Base-by-base conservation (phyloP, 1,284 basidiomycete genomes). In the Heterobasidion irregulare region DNA sequence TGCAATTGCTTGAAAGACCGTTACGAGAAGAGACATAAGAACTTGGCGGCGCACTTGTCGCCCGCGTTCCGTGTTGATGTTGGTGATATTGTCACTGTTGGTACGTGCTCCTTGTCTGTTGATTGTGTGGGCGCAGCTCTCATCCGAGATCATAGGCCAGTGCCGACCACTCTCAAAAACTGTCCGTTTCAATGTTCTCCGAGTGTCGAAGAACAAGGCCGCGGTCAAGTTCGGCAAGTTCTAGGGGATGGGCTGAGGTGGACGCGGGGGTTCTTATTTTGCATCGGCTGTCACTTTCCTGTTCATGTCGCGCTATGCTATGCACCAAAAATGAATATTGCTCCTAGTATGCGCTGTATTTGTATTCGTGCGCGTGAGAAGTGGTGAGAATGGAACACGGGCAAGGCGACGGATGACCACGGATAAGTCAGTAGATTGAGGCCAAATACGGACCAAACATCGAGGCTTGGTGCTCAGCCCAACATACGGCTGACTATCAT, bases 91-190 rank as follows among this genome's bases (percentile, higher is more conserved):
- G 96, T 99, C 65, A 98, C 95, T 66, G 94, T 98, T 65, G 96
- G 95, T 91, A 64, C 63, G 89, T 83, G 36, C 12, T 52, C 19
- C 33, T 46, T 2, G 44, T n/a, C 16, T 6, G 47, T 59, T 59
- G 45, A 53, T 46, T 47, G 52, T 48, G 46, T 47, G 55, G 50
- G 61, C 46, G 32, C 35, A 52, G 6, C 53, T 35, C 32, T 50
- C 52, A 49, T 15, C 44, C 33, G 49, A 9, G 16, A 41, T 56
- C 35, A 50, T 62, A 91, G 88, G 89, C 57, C 97, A 99, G 86
- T 99, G 97, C 83, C 91, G 97, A 70, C 97, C 97, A 66, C 78
- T 99, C 69, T 99, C 96, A 63, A 99, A 99, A 81, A 98, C 96
- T 53, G 95, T 99, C 65, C 92, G 96, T 56, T 98, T 98, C 88